phyloP scores from a whole-genome alignment of 805 yeast genomes.

The Teunomyces gatunensis region DNA sequence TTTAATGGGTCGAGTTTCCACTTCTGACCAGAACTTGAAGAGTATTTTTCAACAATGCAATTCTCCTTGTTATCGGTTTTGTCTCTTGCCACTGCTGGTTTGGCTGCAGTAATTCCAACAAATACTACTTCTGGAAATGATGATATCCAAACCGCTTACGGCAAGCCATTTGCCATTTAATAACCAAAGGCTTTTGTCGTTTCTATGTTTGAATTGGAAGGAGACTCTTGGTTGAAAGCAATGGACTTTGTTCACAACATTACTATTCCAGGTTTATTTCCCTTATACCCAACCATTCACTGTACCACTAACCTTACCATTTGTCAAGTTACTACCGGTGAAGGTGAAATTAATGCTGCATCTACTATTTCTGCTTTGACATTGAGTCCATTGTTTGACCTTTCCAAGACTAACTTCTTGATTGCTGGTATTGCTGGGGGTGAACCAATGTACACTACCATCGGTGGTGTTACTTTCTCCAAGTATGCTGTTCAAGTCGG shows the following conservation, averaged over 20 bases:
- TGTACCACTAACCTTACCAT: constrained; percentile 52
- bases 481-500: constrained; percentile 61
- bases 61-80: constrained; percentile 6
- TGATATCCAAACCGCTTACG: constrained; percentile 22
- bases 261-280: constrained; percentile 65
- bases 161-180: constrained; percentile 32
- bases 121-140: constrained; percentile 12
- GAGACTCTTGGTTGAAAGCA: constrained; percentile 50
- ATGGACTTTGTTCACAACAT: constrained; percentile 51
- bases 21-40: not conserved
- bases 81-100: constrained; percentile 10
- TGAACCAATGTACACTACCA: constrained; percentile 52
- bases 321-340: constrained; percentile 67
- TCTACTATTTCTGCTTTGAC: constrained; percentile 53
- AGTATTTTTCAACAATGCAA: not conserved
- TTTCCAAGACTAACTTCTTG: constrained; percentile 58
- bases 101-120: constrained; percentile 16
- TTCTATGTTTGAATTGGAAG: constrained; percentile 54
- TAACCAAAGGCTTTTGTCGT: constrained; percentile 56
- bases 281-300: constrained; percentile 54
- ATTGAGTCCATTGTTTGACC: constrained; percentile 53
- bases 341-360: constrained; percentile 68
- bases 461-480: constrained; percentile 61
- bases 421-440: constrained; percentile 69
- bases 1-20: not conserved